Evolutionary conservation across 306 rosid species (phyloP).

Genomic region (Begonia fuchsioides): DNA sequence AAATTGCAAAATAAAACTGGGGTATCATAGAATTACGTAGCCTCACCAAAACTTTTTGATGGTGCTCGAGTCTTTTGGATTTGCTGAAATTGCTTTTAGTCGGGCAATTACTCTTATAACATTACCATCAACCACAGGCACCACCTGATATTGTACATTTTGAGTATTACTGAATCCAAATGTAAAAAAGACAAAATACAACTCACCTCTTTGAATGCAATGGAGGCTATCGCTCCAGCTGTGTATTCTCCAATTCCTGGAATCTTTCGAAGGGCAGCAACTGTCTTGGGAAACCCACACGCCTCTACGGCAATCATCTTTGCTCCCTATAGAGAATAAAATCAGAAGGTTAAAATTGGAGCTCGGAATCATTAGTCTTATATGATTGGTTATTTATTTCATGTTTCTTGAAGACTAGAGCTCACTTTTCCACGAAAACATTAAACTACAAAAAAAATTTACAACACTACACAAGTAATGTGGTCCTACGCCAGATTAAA

Average conservation of each 20-base stretch:
- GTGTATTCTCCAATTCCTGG: slow-evolving; percentile 89
- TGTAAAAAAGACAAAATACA: slow-evolving; percentile 13
- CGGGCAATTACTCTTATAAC: slow-evolving; percentile 86
- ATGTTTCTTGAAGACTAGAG: too few species aligned
- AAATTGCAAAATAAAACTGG: neutral
- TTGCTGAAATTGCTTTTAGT: slow-evolving; percentile 58
- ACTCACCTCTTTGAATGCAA: slow-evolving; percentile 73
- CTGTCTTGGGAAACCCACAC: slow-evolving; percentile 46
- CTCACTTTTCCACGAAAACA: too few species aligned
- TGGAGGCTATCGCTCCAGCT: slow-evolving; percentile 87
- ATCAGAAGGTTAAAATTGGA: neutral
- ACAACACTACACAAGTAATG: too few species aligned
- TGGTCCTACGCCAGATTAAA: too few species aligned
- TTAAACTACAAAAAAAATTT: too few species aligned
- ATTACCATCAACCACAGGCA: slow-evolving; percentile 92
- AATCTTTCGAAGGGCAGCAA: slow-evolving; percentile 42
- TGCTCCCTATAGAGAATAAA: slow-evolving; percentile 47
- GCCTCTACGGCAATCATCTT: slow-evolving; percentile 57
- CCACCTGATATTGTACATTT: slow-evolving; percentile 39
- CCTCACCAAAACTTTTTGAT: slow-evolving; percentile 78
- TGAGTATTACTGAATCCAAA: slow-evolving; percentile 11
- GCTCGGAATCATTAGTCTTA: too few species aligned
- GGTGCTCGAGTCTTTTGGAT: slow-evolving; percentile 50
- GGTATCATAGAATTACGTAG: slow-evolving; percentile 9
- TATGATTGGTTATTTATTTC: too few species aligned